These are phyloP conservation scores for Stereocaulon alpinum DNA, from an alignment of 495 filamentous ascomycete species.

Conservation along the genomic window DNA sequence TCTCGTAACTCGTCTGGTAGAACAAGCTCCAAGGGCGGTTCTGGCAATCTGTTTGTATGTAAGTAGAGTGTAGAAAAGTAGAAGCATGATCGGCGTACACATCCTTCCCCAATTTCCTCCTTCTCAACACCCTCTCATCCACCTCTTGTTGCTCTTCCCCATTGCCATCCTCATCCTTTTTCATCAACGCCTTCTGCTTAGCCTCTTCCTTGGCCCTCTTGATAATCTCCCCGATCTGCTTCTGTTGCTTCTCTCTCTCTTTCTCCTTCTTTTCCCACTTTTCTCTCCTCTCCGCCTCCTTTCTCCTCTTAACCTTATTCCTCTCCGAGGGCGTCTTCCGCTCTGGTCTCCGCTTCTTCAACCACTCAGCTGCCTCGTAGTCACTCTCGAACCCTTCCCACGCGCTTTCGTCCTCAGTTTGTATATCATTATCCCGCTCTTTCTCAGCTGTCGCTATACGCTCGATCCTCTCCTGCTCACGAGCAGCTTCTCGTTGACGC, in stretches of 20 bases:
- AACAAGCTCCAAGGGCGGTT: slow-evolving; percentile 75
- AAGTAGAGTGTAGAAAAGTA: slow-evolving; percentile 16
- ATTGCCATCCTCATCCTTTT: slow-evolving; percentile 29
- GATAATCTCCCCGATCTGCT: slow-evolving; percentile 54
- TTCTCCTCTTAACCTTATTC: slow-evolving; percentile 77
- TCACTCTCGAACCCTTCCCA: slow-evolving; percentile 81
- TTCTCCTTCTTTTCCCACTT: slow-evolving; percentile 64
- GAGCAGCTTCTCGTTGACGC: slow-evolving; percentile 56
- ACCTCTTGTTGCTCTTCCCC: slow-evolving; percentile 41
- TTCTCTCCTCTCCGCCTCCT: slow-evolving; percentile 66
- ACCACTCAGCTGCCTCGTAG: slow-evolving; percentile 48
- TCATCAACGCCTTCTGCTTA: slow-evolving; percentile 29
- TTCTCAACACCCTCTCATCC: slow-evolving; percentile 50
- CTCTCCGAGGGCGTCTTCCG: slow-evolving; percentile 78
- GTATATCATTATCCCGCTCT: slow-evolving; percentile 55
- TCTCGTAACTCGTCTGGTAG: slow-evolving; percentile 91
- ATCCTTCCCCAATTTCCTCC: slow-evolving; percentile 65
- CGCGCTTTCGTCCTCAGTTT: slow-evolving; percentile 73
- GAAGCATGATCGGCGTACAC: slow-evolving; percentile 33
- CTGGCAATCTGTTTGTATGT: slow-evolving; percentile 47
- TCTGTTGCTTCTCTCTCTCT: slow-evolving; percentile 55
- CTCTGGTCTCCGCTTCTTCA: slow-evolving; percentile 61
- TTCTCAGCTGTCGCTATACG: slow-evolving; percentile 46
- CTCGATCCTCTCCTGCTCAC: slow-evolving; percentile 45
- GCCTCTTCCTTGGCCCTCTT: slow-evolving; percentile 53